Base-by-base conservation (phyloP, 2,329 filamentous ascomycete species). In the Nannizzia gypsea region DNA sequence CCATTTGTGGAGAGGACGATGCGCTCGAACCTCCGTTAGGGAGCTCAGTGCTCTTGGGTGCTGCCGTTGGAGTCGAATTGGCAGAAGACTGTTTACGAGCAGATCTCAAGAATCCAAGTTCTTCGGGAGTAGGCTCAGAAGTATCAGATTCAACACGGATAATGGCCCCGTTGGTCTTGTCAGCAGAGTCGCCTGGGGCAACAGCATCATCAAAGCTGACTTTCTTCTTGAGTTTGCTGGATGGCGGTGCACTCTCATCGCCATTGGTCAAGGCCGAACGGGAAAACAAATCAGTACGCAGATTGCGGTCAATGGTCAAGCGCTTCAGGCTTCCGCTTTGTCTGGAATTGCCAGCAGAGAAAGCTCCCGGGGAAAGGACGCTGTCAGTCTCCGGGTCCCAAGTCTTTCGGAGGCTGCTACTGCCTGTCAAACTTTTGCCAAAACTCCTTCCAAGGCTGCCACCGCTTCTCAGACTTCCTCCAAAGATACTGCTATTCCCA, bases 141-240 rank as follows among this genome's bases (percentile, higher is more conserved):
- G 75, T 78, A 63, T 71, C 73, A 9, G 76, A 72, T 46, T 81
- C 78, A n/a, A 76, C 74, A 22, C 75, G 76, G 24, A 83, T 76
- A 50, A 85, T 67, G 59, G 83, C 80, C n/a, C 73, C 72, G 60
- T 79, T 77, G 4, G 72, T 69, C 3, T 67, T 63, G 31, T 63
- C 65, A 52, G 67, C 66, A 59, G 64, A 65, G 61, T 59, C 64
- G 66, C 74, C 70, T 64, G 78, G 78, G 24, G 78, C 73, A 34
- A 78, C 80, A 67, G 81, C 81, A 3, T 85, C 84, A 69, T 96
- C 90, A 67, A 97, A 99, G 76, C 90, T 96, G 58, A 99, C 93
- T 58, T 88, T 85, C 78, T 96, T 96, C 64, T 86, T 86, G 55
- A 61, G 65, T 61, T 61, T 69, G 65, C 48, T 72, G 50, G 62